A percentile compares a stretch with the other conserved stretches of the same genome.
Conservation (phyloP, 805 yeast genomes). For the Ogataea zsoltii region DNA sequence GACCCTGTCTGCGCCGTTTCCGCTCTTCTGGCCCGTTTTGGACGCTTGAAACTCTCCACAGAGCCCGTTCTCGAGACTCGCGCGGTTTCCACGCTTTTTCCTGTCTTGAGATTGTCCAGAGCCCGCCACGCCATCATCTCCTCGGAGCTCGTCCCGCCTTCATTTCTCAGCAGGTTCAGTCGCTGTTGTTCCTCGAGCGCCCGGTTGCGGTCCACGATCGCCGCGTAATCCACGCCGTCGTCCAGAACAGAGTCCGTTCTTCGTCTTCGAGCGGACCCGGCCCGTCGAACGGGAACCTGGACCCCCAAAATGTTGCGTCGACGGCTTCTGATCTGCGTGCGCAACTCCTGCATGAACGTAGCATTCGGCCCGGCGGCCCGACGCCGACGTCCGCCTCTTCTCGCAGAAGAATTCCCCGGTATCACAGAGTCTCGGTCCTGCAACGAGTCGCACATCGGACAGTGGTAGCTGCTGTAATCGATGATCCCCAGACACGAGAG, state of each 20-base stretch:
- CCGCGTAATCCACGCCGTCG: constrained; percentile 24
- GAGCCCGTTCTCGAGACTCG: not conserved
- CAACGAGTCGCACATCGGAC: constrained; percentile 38
- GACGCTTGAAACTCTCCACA: constrained; percentile 15
- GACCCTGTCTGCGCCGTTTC: not conserved
- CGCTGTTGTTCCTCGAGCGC: constrained; percentile 14
- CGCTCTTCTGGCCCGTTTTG: constrained; percentile 10
- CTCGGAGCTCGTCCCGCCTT: constrained; percentile 7
- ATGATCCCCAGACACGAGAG: constrained; percentile 32
- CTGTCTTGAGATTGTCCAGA: constrained; percentile 25
- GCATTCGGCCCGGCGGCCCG: constrained; percentile 9
- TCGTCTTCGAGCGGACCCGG: not conserved
- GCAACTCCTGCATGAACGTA: constrained; percentile 22
- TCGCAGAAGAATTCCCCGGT: constrained; percentile 8
- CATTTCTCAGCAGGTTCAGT: constrained; percentile 3
- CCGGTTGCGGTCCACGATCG: constrained; percentile 25
- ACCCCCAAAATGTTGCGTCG: constrained; percentile 24
- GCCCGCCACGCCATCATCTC: constrained; percentile 33
- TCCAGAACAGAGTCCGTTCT: constrained; percentile 3
- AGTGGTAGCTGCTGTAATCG: constrained; percentile 27
- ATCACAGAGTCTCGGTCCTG: constrained; percentile 29
- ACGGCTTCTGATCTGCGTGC: constrained; percentile 26
- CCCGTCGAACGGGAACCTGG: constrained; percentile 16
- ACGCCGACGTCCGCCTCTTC: constrained; percentile 8
- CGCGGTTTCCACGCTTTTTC: constrained; percentile 5